Base-by-base conservation (phyloP, 2,329 filamentous ascomycete genomes). In the Fusarium clavum region DNA sequence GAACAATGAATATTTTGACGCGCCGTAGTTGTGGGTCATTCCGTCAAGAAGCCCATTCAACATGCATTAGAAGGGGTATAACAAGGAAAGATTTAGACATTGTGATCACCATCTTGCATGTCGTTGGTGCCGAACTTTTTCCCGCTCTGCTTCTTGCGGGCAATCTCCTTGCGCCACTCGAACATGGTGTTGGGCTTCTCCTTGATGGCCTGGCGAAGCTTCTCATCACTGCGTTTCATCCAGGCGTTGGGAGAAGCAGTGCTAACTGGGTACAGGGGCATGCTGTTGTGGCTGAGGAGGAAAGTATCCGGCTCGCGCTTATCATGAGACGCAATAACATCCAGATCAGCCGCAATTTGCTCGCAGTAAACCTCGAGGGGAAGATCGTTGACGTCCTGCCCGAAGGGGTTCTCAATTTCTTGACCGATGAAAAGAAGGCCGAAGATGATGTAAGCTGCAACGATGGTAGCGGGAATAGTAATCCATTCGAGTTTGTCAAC, bases 401-500 rank as follows among this genome's bases (percentile, higher is more conserved):
- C 93, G 78, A 96, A 96, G 8, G 93, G 93, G 75, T 96, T 94
- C 79, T 96, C 93, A 69, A 96, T 92, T 80, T 96, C 92, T 68
- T 89, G 88, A 41, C 93, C 93, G 74, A 95, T 95, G 68, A 86
- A 82, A 32, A 86, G 82, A 47, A 96, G 88, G 25, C 92, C 92
- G 64, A 96, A 87, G 77, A 96, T 95, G 72, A 96, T 95, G 79
- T 95, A 95, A 5, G 91, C 90, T 5, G 90, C 91, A 6, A 84
- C 85, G 18, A 94, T 82, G 46, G 90, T 91, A 34, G 90, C 93
- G 0, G 93, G 93, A 69, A 96, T 94, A 14, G 93, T 91, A 69
- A 94, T 85, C 90, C 91, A 96, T 10, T 80, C 73, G 2, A 97
- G 87, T 5, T 80, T 78, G 0, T 79, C 76, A 76, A 88, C 87